Evolutionary conservation across 2,329 filamentous ascomycete genomes (phyloP).

Genomic region (Pseudocercospora cruenta): DNA sequence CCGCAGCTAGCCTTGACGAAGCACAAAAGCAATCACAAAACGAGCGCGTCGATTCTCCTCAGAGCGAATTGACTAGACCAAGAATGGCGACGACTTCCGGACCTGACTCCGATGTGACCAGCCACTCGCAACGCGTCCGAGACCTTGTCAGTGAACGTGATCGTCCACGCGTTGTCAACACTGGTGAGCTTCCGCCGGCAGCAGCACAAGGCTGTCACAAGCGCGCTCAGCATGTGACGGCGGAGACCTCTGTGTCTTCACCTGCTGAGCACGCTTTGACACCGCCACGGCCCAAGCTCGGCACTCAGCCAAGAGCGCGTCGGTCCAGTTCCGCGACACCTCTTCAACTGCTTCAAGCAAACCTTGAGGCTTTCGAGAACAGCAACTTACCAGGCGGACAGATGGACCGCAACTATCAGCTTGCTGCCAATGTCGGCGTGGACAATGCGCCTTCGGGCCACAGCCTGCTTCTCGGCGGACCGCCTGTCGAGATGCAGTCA

Average conservation of each 20-base stretch:
- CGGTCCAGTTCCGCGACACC: background rate
- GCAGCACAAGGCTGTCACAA: background rate
- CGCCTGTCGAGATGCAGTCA: slow-evolving; percentile 20
- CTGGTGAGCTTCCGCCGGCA: background rate
- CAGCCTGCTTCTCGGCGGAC: slow-evolving; percentile 6
- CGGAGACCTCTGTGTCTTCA: background rate
- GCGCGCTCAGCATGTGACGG: background rate
- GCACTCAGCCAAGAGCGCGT: background rate
- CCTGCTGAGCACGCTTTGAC: background rate
- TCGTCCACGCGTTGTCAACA: background rate
- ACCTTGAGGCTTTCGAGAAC: background rate
- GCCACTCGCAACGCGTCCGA: background rate
- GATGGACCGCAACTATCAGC: background rate
- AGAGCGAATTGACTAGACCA: background rate
- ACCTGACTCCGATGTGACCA: background rate
- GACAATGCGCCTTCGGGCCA: slow-evolving; percentile 11
- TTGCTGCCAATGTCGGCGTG: slow-evolving; percentile 2
- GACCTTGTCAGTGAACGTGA: background rate
- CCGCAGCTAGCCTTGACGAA: slow-evolving; percentile 1
- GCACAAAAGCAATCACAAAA: background rate
- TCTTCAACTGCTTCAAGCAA: background rate
- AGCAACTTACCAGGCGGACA: background rate
- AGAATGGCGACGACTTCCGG: background rate
- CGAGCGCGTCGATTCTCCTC: background rate
- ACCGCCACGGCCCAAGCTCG: slow-evolving; percentile 3